Conservation (phyloP, 2,329 filamentous ascomycete genomes). For the Alternaria arborescens region DNA sequence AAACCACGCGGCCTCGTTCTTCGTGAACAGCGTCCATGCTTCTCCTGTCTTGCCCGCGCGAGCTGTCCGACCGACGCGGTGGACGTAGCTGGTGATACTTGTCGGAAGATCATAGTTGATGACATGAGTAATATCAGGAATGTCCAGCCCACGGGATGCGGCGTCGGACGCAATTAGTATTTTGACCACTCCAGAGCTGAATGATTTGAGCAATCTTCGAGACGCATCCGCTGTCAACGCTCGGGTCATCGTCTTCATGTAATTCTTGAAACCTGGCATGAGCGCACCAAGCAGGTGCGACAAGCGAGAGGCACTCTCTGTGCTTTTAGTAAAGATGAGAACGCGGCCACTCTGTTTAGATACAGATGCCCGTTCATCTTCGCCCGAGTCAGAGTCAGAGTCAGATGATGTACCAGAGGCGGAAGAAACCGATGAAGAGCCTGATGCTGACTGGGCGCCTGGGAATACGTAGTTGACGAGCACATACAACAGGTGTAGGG, state of each 20-base stretch:
- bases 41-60: constrained; percentile 77
- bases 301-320: constrained; percentile 87
- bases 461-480: constrained; percentile 64
- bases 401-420: constrained; percentile 19
- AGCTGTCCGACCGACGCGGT: constrained; percentile 90
- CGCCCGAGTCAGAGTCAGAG: constrained; percentile 20
- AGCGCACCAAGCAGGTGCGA: constrained; percentile 78
- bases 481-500: constrained; percentile 83
- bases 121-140: constrained; percentile 80
- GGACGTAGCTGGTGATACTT: constrained; percentile 83
- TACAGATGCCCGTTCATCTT: constrained; percentile 17
- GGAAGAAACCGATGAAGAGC: constrained; percentile 23
- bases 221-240: constrained; percentile 77
- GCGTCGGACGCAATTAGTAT: constrained; percentile 91
- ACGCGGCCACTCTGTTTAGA: constrained; percentile 53
- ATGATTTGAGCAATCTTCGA: constrained; percentile 72
- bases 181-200: constrained; percentile 68
- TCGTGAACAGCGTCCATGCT: constrained; percentile 86
- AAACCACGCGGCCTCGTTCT: constrained; percentile 90
- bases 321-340: constrained; percentile 90
- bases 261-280: constrained; percentile 63
- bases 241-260: constrained; percentile 77
- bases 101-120: constrained; percentile 93
- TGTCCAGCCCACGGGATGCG: constrained; percentile 89
- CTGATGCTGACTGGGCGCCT: constrained; percentile 14